Evolutionary conservation across 163 green algal species (phyloP), one percentile per base, ranked within the genome.

Genomic region (Chlorella variabilis): DNA sequence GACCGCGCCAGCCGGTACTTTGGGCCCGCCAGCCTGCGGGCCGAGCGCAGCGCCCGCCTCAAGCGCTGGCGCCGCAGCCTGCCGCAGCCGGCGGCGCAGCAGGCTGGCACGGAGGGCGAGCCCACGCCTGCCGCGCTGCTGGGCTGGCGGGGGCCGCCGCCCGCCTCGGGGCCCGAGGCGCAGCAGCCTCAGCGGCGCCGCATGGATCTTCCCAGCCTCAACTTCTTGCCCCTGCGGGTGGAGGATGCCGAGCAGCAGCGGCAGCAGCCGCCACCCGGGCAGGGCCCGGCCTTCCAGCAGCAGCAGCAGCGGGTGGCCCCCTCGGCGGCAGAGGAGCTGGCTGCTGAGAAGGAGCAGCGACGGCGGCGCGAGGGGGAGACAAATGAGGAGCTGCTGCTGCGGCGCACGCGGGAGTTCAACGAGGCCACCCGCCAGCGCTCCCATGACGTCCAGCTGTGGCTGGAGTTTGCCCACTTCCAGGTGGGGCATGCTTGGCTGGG

Each of bases 381-480:
- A 0, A 63, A 77, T 29, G 85, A 86, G 73, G 87, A 95, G 84
- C 82, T 88, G 39, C 71, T 97, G 75, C 77, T 95, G 77, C 82
- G 89, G 15, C 83, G 88, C 31, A 97, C 93, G 0, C 81, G 82
- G 34, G 91, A 95, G 56, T 93, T 93, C 78, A 98, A 97, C 45
- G 80, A 87, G 51, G 87, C 83, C 0, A 84, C 91, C 4, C 81
- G 94, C 34, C 79, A 97, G 82, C 62, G 80, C 27, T 89, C 94
- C 0, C 45, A 89, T 2, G 87, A 97, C 21, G 61, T 94, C 78
- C 82, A 91, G 80, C 77, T 96, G 23, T 98, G 94, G 94, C 88
- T 98, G 39, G 87, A 93, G 73, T 96, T 94, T 87, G 93, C 94
- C 0, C 77, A 73, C 0, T 97, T 95, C 65, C 94, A 98, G 87